A percentile compares a stretch with the other conserved stretches of the same genome.
phyloP scores from a whole-genome alignment of 1,284 basidiomycete species.

The Thelephora terrestris region DNA sequence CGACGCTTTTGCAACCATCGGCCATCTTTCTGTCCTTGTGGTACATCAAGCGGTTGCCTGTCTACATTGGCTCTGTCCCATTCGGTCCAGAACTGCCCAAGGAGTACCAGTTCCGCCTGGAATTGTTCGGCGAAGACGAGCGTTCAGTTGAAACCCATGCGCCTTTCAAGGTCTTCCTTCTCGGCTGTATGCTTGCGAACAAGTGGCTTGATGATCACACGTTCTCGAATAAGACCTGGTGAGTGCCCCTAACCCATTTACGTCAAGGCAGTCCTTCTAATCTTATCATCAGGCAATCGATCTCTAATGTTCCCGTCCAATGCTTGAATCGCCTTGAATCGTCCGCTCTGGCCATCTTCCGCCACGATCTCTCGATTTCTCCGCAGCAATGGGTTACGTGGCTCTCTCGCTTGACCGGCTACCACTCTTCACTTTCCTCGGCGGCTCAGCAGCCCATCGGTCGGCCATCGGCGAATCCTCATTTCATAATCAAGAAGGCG shows the following conservation, averaged over 20 bases:
- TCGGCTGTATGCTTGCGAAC: slow-evolving; percentile 85
- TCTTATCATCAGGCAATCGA: slow-evolving; percentile 50
- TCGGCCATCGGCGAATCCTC: slow-evolving; percentile 60
- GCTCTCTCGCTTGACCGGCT: slow-evolving; percentile 50
- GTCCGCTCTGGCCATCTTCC: slow-evolving; percentile 57
- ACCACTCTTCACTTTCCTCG: slow-evolving; percentile 52
- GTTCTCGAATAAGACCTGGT: slow-evolving; percentile 90
- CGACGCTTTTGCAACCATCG: slow-evolving; percentile 73
- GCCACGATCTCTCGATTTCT: slow-evolving; percentile 58
- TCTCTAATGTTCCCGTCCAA: slow-evolving; percentile 62
- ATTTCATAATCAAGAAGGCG: slow-evolving; percentile 54
- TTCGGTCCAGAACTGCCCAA: slow-evolving; percentile 43
- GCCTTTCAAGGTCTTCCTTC: slow-evolving; percentile 62
- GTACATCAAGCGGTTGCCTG: slow-evolving; percentile 74
- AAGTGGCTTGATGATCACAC: slow-evolving; percentile 92
- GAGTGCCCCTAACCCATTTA: slow-evolving; percentile 18
- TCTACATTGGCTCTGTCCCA: slow-evolving; percentile 39
- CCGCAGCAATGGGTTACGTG: slow-evolving; percentile 56
- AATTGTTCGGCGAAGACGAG: slow-evolving; percentile 49
- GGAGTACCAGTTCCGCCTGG: slow-evolving; percentile 52
- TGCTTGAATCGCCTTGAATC: slow-evolving; percentile 61
- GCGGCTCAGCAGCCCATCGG: slow-evolving; percentile 65
- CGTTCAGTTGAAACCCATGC: slow-evolving; percentile 46
- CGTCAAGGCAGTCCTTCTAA: background rate
- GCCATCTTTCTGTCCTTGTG: slow-evolving; percentile 72